Conservation (phyloP, 73 alveolate species). For the Urostyla sp. region DNA sequence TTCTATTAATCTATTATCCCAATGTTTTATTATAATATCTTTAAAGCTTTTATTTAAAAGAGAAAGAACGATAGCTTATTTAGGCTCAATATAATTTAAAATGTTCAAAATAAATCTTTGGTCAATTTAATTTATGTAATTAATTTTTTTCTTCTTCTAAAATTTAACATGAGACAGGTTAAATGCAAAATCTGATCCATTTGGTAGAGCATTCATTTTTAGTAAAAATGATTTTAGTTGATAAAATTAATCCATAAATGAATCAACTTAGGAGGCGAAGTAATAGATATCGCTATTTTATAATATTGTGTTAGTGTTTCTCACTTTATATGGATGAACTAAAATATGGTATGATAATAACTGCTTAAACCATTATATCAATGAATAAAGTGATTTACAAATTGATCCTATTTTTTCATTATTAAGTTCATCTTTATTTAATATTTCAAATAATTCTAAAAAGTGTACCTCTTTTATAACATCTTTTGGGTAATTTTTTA, state of each 20-base stretch:
- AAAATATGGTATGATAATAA: conserved; percentile 87
- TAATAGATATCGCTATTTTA: conserved; percentile 70
- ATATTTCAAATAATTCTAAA: conserved; percentile 72
- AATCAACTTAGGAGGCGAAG: conserved; percentile 77
- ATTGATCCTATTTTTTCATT: conserved; percentile 57
- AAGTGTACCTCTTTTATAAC: conserved; percentile 73
- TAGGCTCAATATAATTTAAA: conserved; percentile 14
- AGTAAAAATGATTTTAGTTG: conserved; percentile 78
- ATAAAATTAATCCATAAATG: conserved; percentile 83
- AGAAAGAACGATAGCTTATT: conserved; percentile 25
- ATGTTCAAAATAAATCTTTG: neutral
- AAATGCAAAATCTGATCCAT: conserved; percentile 66
- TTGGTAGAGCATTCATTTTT: conserved; percentile 51
- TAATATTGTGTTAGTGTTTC: conserved; percentile 74
- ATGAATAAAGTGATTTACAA: conserved; percentile 65
- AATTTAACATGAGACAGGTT: conserved; percentile 65
- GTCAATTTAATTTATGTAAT: neutral
- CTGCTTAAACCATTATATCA: conserved; percentile 81
- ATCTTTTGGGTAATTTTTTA: conserved; percentile 78
- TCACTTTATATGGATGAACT: conserved; percentile 87
- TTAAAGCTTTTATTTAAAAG: conserved; percentile 12
- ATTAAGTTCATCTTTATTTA: conserved; percentile 71
- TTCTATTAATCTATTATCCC: conserved; percentile 39
- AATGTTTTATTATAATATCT: conserved; percentile 34
- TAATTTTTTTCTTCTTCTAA: conserved; percentile 26